These are phyloP conservation scores for Drechslerella stenobrocha DNA, from an alignment of 2,329 filamentous ascomycete species.

Conservation along the genomic window DNA sequence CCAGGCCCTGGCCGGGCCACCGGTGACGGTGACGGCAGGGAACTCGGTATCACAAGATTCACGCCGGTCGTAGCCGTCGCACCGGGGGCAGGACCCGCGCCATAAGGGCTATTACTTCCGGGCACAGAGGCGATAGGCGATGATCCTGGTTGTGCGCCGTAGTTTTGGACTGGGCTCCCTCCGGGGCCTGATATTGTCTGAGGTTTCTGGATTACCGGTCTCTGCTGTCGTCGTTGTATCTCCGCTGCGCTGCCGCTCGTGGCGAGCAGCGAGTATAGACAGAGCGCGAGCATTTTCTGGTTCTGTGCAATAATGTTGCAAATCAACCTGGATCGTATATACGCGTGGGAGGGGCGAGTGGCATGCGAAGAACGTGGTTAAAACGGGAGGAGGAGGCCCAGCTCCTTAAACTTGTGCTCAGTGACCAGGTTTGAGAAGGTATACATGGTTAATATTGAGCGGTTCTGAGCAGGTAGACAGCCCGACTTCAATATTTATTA, in stretches of 20 bases:
- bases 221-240: slow-evolving; percentile 25
- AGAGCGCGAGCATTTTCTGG: slow-evolving; percentile 9
- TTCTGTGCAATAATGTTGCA: too few relatives aligned
- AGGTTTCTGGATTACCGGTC: background rate
- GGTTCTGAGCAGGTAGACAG: slow-evolving; percentile 8
- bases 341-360: too few relatives aligned
- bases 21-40: background rate
- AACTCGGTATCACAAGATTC: slow-evolving; percentile 6
- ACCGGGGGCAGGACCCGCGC: too few relatives aligned
- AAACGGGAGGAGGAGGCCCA: too few relatives aligned
- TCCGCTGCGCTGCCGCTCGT: slow-evolving; percentile 20
- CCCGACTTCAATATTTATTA: slow-evolving; percentile 1
- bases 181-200: slow-evolving; percentile 3
- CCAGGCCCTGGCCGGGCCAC: too few relatives aligned
- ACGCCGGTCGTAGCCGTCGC: too few relatives aligned
- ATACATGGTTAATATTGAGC: slow-evolving; percentile 8
- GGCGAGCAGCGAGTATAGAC: slow-evolving; percentile 20
- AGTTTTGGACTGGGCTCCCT: slow-evolving; percentile 1
- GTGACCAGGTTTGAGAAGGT: background rate
- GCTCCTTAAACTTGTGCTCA: background rate
- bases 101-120: too few relatives aligned
- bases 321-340: too few relatives aligned
- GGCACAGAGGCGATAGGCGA: background rate
- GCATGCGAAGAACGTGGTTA: background rate
- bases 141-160: slow-evolving; percentile 1